phyloP scores from a whole-genome alignment of 2,329 filamentous ascomycete species.

The Fusarium sp. region DNA sequence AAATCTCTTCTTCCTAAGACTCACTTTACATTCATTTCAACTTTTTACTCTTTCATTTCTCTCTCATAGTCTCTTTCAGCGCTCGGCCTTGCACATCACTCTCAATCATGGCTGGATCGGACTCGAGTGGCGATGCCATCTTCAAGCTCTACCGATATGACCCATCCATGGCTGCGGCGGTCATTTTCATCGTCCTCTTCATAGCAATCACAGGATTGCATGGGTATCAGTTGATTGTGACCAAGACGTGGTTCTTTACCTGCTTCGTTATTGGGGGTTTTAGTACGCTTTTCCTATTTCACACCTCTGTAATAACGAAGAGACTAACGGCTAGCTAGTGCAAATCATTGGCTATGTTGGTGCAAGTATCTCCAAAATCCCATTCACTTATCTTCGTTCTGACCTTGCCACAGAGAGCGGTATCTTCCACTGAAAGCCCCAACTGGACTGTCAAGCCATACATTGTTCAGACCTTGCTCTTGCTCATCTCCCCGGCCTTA shows the following conservation, averaged over 20 bases:
- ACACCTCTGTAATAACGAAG: background rate
- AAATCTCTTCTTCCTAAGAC: background rate
- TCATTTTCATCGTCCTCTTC: background rate
- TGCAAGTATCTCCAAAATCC: background rate
- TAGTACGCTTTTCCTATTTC: background rate
- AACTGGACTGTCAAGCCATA: background rate
- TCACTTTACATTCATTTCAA: background rate
- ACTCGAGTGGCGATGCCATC: background rate
- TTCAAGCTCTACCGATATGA: background rate
- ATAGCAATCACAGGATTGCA: background rate
- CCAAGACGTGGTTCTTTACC: background rate
- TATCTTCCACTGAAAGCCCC: background rate
- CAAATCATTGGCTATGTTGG: background rate
- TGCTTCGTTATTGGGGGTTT: background rate
- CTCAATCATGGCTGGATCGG: background rate
- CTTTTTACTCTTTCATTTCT: background rate
- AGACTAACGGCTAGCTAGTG: background rate
- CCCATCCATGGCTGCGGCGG: background rate
- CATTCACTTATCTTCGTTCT: background rate
- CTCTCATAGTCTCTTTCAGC: background rate
- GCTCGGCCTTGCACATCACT: background rate
- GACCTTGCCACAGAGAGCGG: background rate
- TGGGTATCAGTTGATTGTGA: background rate
- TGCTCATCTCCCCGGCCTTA: background rate
- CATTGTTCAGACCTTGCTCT: background rate